phyloP scores from a whole-genome alignment of 495 filamentous ascomycete species.

The Aspergillus biplanus region DNA sequence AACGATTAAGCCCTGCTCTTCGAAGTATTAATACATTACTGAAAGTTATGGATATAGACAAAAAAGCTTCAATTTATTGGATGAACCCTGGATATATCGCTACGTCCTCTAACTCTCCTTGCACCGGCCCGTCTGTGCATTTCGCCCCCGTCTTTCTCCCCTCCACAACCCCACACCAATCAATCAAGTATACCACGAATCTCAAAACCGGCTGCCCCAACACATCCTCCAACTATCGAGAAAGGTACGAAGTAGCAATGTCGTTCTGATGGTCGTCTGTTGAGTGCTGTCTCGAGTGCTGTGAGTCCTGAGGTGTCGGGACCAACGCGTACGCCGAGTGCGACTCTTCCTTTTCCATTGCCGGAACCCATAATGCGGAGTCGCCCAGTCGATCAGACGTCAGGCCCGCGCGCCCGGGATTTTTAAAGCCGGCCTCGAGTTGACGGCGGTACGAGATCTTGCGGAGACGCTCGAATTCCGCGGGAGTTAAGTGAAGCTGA shows the following conservation, averaged over 20 bases:
- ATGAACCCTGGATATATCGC: too few species aligned
- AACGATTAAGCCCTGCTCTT: too few species aligned
- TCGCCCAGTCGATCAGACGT: constrained; percentile 4
- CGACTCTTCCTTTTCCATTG: background rate
- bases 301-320: background rate
- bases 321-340: background rate
- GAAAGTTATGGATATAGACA: too few species aligned
- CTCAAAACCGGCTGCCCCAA: background rate
- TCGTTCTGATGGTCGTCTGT: background rate
- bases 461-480: background rate
- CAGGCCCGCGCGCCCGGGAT: background rate
- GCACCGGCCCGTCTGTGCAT: background rate
- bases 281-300: background rate
- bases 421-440: background rate
- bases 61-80: too few species aligned
- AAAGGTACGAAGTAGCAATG: background rate
- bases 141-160: background rate
- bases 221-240: background rate
- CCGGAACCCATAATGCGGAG: background rate
- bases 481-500: background rate
- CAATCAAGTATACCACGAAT: background rate
- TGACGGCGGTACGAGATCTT: constrained; percentile 4
- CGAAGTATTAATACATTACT: too few species aligned
- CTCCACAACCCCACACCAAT: background rate
- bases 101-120: too few species aligned